phyloP scores from a whole-genome alignment of 2,329 filamentous ascomycete species.

The Lizonia empirigonia region DNA sequence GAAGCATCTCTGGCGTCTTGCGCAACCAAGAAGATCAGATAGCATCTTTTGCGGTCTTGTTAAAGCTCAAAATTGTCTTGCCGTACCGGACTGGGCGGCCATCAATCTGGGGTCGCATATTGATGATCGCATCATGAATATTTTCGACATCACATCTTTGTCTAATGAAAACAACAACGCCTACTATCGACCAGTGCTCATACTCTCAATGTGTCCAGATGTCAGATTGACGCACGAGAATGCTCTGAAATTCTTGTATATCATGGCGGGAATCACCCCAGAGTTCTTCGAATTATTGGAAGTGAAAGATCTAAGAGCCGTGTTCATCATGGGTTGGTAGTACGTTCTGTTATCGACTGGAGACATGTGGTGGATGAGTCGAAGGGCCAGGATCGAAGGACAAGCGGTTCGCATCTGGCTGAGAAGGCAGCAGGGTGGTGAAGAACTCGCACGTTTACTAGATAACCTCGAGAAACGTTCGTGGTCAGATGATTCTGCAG shows the following conservation, averaged over 20 bases:
- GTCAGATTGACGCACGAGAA: constrained; percentile 49
- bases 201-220: constrained; percentile 49
- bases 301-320: constrained; percentile 58
- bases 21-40: constrained; percentile 56
- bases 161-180: constrained; percentile 26
- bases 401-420: constrained; percentile 34
- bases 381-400: constrained; percentile 34
- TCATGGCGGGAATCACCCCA: constrained; percentile 54
- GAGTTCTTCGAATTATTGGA: constrained; percentile 55
- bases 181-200: constrained; percentile 41
- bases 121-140: constrained; percentile 38
- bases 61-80: constrained; percentile 24
- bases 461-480: constrained; percentile 8
- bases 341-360: constrained; percentile 51
- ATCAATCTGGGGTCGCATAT: constrained; percentile 30
- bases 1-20: constrained; percentile 58
- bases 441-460: constrained; percentile 9
- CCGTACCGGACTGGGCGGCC: constrained; percentile 19
- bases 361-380: constrained; percentile 37
- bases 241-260: constrained; percentile 54
- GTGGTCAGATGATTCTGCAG: background rate
- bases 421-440: constrained; percentile 20
- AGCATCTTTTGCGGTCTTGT: constrained; percentile 53
- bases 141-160: constrained; percentile 36
- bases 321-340: constrained; percentile 64